Evolutionary conservation across 2,329 filamentous ascomycete genomes (phyloP).

Genomic region (Epichloe glyceriae): DNA sequence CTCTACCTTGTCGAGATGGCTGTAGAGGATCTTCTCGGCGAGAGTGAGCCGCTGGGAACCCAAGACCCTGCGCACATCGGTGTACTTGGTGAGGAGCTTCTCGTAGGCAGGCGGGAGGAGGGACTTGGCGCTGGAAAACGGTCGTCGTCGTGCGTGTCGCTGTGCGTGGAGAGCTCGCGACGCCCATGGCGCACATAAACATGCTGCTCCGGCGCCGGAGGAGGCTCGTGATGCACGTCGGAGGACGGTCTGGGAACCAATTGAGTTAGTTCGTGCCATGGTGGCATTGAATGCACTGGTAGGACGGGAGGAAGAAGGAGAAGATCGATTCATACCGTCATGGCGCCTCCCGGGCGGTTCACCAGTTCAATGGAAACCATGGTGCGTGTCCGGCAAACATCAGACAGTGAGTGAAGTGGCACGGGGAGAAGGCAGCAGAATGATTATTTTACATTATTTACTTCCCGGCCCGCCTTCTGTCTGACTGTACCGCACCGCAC

Average conservation of each 20-base stretch:
- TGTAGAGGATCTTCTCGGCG: conserved; percentile 96
- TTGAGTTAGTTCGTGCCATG: background rate
- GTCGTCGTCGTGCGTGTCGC: conserved; percentile 17
- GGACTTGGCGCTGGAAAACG: conserved; percentile 27
- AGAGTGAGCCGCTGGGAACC: conserved; percentile 61
- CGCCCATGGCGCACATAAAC: background rate
- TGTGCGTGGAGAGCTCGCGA: conserved; percentile 6
- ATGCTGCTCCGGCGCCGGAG: conserved; percentile 14
- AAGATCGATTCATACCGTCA: conserved; percentile 24
- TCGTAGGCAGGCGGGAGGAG: conserved; percentile 61
- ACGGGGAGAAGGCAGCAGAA: background rate
- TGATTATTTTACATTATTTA: background rate
- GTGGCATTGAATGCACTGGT: no score
- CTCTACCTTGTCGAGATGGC: conserved; percentile 80
- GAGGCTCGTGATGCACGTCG: conserved; percentile 16
- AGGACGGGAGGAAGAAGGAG: background rate
- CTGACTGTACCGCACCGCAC: background rate
- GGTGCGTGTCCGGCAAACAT: conserved; percentile 8
- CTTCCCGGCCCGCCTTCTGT: background rate
- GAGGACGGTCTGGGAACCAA: conserved; percentile 22
- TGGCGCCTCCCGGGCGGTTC: conserved; percentile 33
- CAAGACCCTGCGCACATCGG: conserved; percentile 61
- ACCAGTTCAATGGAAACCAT: conserved; percentile 41
- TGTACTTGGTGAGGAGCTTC: conserved; percentile 65
- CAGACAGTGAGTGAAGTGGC: background rate